A percentile compares a stretch with the other conserved stretches of the same genome.
Evolutionary conservation across 768 basidiomycete genomes (phyloP).

Genomic region (Lactifluus echinatus): DNA sequence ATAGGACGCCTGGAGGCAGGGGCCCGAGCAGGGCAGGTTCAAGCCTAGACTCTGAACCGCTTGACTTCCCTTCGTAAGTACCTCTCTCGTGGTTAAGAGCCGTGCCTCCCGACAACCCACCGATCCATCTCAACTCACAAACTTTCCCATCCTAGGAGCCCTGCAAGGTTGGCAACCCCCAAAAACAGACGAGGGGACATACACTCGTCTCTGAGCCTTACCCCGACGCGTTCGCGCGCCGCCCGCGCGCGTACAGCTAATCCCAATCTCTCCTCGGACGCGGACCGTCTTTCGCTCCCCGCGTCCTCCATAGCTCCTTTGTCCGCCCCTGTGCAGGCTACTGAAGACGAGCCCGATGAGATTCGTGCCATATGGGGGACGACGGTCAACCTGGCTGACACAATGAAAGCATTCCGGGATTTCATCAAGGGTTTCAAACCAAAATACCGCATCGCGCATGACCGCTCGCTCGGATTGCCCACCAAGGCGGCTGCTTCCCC

Average conservation of each 20-base stretch:
- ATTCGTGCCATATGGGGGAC: slow-evolving; percentile 97
- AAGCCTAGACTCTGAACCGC: slow-evolving; percentile 45
- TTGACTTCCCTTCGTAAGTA: slow-evolving; percentile 61
- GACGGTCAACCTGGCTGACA: slow-evolving; percentile 83
- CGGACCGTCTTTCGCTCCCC: slow-evolving; percentile 47
- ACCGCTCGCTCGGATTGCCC: slow-evolving; percentile 50
- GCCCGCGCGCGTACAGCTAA: slow-evolving; percentile 31
- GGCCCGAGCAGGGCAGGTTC: slow-evolving; percentile 22
- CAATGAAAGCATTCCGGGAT: slow-evolving; percentile 83
- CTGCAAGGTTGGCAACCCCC: slow-evolving; percentile 46
- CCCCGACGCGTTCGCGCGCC: slow-evolving; percentile 37
- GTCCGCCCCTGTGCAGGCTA: slow-evolving; percentile 52
- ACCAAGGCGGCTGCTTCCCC: slow-evolving; percentile 47
- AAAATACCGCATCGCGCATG: slow-evolving; percentile 72
- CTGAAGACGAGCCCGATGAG: slow-evolving; percentile 73
- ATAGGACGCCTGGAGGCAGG: not conserved
- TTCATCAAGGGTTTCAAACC: slow-evolving; percentile 90
- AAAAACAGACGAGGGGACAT: slow-evolving; percentile 83
- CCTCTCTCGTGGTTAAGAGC: not conserved
- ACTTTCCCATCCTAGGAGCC: slow-evolving; percentile 36
- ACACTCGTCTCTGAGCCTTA: slow-evolving; percentile 66
- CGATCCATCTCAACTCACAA: not conserved
- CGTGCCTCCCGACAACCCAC: not conserved
- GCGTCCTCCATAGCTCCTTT: slow-evolving; percentile 46
- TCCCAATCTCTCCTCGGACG: slow-evolving; percentile 50